Evolutionary conservation across 1,139 yeast genomes (phyloP), one percentile per base, ranked within the genome.

Genomic region (Meyerozyma carpophila): DNA sequence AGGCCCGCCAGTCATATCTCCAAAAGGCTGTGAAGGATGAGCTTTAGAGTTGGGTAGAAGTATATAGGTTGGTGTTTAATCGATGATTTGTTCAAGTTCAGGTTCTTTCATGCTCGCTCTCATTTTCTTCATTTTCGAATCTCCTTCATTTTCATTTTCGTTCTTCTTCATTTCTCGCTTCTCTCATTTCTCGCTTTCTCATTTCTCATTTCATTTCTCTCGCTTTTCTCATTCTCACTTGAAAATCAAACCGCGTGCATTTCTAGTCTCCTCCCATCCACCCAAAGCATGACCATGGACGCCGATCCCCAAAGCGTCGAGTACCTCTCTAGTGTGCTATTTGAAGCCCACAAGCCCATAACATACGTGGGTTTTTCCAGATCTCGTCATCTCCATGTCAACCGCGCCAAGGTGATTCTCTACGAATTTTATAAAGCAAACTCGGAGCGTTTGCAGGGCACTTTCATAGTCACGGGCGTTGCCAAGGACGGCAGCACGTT

Each of bases 271-370:
- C 7, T 27, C 7, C 13, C 29, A 3, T 27, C 29, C 29, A 27
- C 29, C 29, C n/a, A 27, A 27, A n/a, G 13, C 41, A 67, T 67
- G 73, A 68, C 73, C 28, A 69, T 67, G 73, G 65, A 56, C 38
- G 62, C 65, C 13, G 45, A 63, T 11, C 49, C 50, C 25, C 45
- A 49, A 18, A 69, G 66, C 50, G 59, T 62, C 11, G 67, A 66
- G 46, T 63, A 58, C 49, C 47, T 70, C 34, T 55, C 74, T 4
- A 41, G 47, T 11, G 56, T 57, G 37, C 47, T 68, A 26, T 53
- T 66, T 45, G 55, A 57, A 42, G 50, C 61, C 9, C 54, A 51
- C 8, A 50, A 47, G 8, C 61, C 63, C 2, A 64, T 68, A 18
- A 65, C 72, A 0, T 68, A 64, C 45, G 65, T 57, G 39, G 55